Conservation (phyloP, 345 rosid genomes). For the Hibiscus trionum region DNA sequence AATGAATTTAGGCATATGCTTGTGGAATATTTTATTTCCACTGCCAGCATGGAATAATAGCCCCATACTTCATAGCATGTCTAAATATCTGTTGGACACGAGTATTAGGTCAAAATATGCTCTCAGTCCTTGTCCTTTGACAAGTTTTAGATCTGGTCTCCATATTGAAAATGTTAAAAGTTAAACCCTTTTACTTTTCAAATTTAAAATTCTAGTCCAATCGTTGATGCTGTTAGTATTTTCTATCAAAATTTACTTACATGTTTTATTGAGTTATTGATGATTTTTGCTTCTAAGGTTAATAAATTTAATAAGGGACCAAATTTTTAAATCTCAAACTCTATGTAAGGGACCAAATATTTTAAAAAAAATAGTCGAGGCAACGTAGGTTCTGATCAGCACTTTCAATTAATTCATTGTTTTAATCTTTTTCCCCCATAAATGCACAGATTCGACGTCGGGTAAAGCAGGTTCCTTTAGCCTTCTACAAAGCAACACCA, state of each 20-base stretch:
- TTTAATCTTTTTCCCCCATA: neutral
- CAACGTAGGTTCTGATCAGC: neutral
- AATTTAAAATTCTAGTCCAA: neutral
- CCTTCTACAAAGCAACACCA: constrained; percentile 58
- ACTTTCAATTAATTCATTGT: neutral
- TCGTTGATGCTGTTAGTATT: neutral
- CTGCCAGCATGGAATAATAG: no score
- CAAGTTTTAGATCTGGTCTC: neutral
- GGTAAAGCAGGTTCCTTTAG: constrained; percentile 87
- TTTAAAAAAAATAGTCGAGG: neutral
- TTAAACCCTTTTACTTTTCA: neutral
- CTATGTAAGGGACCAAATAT: neutral
- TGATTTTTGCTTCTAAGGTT: neutral
- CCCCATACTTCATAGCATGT: no score
- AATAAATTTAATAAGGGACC: no score
- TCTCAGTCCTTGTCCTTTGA: neutral
- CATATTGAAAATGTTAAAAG: neutral
- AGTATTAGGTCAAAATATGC: neutral
- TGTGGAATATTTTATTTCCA: no score
- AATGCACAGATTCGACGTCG: constrained; percentile 69
- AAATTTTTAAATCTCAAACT: no score
- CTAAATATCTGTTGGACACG: no score
- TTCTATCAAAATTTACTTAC: neutral
- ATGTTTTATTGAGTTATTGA: neutral
- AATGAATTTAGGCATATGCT: no score